Percentiles rank a stretch among this genome's conserved stretches.
phyloP scores from a whole-genome alignment of 2,329 filamentous ascomycete species.

The Fusarium sp. region DNA sequence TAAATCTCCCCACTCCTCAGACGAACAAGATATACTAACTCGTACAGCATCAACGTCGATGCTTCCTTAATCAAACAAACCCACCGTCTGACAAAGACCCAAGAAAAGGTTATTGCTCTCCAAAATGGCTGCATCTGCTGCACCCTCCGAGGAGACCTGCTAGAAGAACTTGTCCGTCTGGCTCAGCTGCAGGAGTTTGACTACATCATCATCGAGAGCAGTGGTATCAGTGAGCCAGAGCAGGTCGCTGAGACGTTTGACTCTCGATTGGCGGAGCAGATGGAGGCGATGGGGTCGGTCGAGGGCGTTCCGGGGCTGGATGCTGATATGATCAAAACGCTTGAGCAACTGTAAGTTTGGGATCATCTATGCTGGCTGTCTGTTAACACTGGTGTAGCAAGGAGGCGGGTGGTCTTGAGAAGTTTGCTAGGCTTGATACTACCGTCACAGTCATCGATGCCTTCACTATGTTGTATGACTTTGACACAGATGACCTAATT shows the following conservation, averaged over 20 bases:
- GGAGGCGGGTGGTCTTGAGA: conserved; percentile 72
- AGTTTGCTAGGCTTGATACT: conserved; percentile 75
- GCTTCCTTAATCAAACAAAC: conserved; percentile 69
- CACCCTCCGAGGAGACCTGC: conserved; percentile 76
- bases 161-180: conserved; percentile 76
- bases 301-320: conserved; percentile 51
- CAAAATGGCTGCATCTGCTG: conserved; percentile 84
- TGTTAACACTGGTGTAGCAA: conserved; percentile 51
- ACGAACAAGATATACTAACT: background rate
- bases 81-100: conserved; percentile 67
- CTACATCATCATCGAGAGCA: conserved; percentile 79
- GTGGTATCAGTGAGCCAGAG: conserved; percentile 78
- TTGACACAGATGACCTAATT: conserved; percentile 76
- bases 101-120: conserved; percentile 75
- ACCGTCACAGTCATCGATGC: conserved; percentile 80
- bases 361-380: rapidly evolving
- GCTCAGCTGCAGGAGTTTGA: conserved; percentile 73
- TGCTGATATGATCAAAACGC: conserved; percentile 51
- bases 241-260: conserved; percentile 82
- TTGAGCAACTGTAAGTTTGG: conserved; percentile 53
- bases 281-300: conserved; percentile 53
- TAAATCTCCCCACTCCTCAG: conserved; percentile 45
- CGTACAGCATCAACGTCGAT: conserved; percentile 71
- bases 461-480: conserved; percentile 79
- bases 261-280: conserved; percentile 63